These are phyloP conservation scores for Curvularia verruculosa DNA, from an alignment of 2,329 filamentous ascomycete species.

Conservation along the genomic window DNA sequence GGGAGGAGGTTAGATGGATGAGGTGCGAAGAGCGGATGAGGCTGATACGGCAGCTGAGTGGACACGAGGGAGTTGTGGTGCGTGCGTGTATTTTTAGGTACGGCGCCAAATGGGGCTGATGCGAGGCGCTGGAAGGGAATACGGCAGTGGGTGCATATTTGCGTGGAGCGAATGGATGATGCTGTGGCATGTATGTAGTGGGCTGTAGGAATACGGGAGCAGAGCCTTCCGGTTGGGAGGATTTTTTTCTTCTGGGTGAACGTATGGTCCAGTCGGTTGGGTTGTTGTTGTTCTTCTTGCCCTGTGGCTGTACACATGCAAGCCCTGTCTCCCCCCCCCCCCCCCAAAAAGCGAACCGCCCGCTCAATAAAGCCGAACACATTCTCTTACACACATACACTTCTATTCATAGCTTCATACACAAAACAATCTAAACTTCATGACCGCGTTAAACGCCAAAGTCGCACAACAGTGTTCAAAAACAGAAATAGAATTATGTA, in stretches of 20 bases:
- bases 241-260: neutral
- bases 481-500: constrained; percentile 15
- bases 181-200: neutral
- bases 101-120: neutral
- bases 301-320: constrained; percentile 6
- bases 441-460: constrained; percentile 7
- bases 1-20: too few relatives aligned
- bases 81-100: too few relatives aligned
- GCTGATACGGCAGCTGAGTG: too few relatives aligned
- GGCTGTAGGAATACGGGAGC: neutral
- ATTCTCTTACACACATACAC: neutral
- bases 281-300: constrained; percentile 1
- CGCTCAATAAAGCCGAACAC: neutral
- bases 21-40: too few relatives aligned
- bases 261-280: constrained; percentile 14
- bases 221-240: neutral
- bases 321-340: neutral
- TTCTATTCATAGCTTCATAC: neutral
- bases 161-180: neutral
- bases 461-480: constrained; percentile 5
- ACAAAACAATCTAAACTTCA: neutral
- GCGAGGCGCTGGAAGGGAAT: too few relatives aligned
- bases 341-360: constrained; percentile 1
- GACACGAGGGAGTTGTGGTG: too few relatives aligned
- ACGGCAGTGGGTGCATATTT: too few relatives aligned